Percentiles rank a stretch among this genome's conserved stretches.
phyloP scores from a whole-genome alignment of 2,329 filamentous ascomycete species.

The Apiospora arundinis region DNA sequence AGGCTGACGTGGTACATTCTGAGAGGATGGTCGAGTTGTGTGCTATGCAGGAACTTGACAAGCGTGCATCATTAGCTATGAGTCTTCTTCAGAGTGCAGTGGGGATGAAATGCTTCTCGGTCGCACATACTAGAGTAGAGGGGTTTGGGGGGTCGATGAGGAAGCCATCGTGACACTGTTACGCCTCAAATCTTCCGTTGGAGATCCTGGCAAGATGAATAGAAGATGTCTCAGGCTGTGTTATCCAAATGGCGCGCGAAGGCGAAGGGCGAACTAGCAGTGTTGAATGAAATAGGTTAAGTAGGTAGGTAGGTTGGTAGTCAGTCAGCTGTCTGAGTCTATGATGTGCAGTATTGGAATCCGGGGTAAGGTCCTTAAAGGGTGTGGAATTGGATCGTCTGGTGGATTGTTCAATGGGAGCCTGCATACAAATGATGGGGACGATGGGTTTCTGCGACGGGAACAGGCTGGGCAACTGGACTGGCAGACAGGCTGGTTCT shows the following conservation, averaged over 20 bases:
- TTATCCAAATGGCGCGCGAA: background rate
- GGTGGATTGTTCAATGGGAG: slow-evolving; percentile 18
- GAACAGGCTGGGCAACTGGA: background rate
- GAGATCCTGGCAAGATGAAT: background rate
- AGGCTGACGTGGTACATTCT: slow-evolving; percentile 88
- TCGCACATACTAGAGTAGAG: slow-evolving; percentile 72
- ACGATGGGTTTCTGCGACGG: slow-evolving; percentile 16
- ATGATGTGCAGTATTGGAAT: slow-evolving; percentile 8
- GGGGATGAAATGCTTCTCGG: slow-evolving; percentile 20
- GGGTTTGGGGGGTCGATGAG: slow-evolving; percentile 70
- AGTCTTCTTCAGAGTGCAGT: slow-evolving; percentile 8
- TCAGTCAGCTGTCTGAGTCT: background rate
- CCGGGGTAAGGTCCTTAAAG: slow-evolving; percentile 3
- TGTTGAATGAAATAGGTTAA: background rate
- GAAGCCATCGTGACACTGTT: slow-evolving; percentile 65
- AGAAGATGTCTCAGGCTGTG: background rate
- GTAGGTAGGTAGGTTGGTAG: background rate
- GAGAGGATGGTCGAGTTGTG: slow-evolving; percentile 91
- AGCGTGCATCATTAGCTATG: slow-evolving; percentile 27
- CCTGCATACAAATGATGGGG: slow-evolving; percentile 14
- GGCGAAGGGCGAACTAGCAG: background rate
- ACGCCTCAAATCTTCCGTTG: background rate
- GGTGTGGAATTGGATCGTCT: slow-evolving; percentile 14
- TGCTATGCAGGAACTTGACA: slow-evolving; percentile 84
- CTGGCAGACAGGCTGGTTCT: no score